Percentiles rank a stretch among this genome's conserved stretches.
Evolutionary conservation across 1,284 basidiomycete species (phyloP).

Genomic region (Pseudozyma tsukubaensis): DNA sequence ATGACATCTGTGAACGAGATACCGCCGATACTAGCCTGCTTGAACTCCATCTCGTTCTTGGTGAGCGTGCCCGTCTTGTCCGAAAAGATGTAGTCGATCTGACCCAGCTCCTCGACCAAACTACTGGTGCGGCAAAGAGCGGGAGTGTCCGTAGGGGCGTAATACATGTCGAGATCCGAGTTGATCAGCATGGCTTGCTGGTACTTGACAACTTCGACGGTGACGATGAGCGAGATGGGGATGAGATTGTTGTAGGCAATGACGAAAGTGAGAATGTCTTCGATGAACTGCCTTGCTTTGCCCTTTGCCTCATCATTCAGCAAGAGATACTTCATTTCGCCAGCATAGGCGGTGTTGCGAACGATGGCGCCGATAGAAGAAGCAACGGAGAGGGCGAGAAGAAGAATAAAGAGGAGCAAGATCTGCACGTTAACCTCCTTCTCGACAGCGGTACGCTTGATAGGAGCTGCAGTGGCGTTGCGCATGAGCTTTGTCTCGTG

Average conservation of each 20-base stretch:
- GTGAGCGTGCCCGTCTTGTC: conserved; percentile 99
- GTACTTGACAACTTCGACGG: conserved; percentile 99
- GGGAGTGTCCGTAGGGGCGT: conserved; percentile 91
- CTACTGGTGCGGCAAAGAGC: conserved; percentile 96
- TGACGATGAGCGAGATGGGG: conserved; percentile 98
- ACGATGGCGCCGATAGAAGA: conserved; percentile 93
- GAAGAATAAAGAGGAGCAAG: conserved; percentile 90
- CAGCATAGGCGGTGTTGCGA: conserved; percentile 55
- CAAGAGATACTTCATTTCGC: conserved; percentile 62
- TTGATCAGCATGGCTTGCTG: conserved; percentile 98
- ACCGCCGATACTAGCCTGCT: conserved; percentile 88
- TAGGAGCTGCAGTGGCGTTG: conserved; percentile 87
- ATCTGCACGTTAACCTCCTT: conserved; percentile 96
- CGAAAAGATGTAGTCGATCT: conserved; percentile 98
- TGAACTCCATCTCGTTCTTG: conserved; percentile 97
- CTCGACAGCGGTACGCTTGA: conserved; percentile 96
- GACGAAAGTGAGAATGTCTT: conserved; percentile 97
- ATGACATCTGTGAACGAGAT: conserved; percentile 88
- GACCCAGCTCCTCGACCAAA: conserved; percentile 96
- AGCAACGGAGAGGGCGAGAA: conserved; percentile 87
- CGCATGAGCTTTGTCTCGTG: conserved; percentile 99
- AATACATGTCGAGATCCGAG: conserved; percentile 83
- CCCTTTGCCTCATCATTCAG: conserved; percentile 62
- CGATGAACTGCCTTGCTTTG: conserved; percentile 69
- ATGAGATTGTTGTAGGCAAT: conserved; percentile 99